Evolutionary conservation across 202 grass and related monocot species (phyloP), one percentile per base, ranked within the genome.

Genomic region (Setaria viridis): DNA sequence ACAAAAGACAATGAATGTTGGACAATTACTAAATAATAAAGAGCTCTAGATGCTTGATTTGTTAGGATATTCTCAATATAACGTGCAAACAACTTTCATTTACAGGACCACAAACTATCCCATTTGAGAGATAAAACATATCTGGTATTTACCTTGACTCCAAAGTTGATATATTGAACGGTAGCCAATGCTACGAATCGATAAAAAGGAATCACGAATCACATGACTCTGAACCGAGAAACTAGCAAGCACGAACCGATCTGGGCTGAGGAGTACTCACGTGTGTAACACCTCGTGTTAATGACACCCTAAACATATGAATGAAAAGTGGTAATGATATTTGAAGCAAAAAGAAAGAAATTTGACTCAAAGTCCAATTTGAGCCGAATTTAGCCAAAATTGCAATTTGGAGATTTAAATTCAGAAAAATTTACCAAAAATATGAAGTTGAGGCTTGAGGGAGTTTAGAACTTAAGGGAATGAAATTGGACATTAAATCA

Each of bases 121-220:
- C 15, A 48, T 3, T 56, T 21, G 0, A 62, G 1, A 15, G 3
- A 65, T 3, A 74, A 51, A 66, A 30, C 6, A 64, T 66, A 76
- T 11, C 11, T 54, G 10, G 11, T 25, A 73, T 51, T 75, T 91
- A 99, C 97, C 91, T 99, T 99, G 57, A 99, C 97, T 25, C 25
- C 25, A 25, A 25, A 25, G 25, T 25, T 25, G 25, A 25, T 25
- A 25, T 25, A 25, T 25, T 25, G 25, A 12, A 5, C 4, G 21
- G 34, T 35, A 35, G 2, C n/a, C 9, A 62, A 62, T 62, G 4
- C 11, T 9, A 15, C 6, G 45, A 35, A 12, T 20, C 25, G 33
- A 47, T 5, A 41, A 5, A 41, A 41, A 6, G 39, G 39, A 41
- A 41, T 41, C 6, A 11, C 29, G 20, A 29, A 74, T 19, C 41